Evolutionary conservation across 768 basidiomycete genomes (phyloP).

Genomic region (Saitozyma podzolica): DNA sequence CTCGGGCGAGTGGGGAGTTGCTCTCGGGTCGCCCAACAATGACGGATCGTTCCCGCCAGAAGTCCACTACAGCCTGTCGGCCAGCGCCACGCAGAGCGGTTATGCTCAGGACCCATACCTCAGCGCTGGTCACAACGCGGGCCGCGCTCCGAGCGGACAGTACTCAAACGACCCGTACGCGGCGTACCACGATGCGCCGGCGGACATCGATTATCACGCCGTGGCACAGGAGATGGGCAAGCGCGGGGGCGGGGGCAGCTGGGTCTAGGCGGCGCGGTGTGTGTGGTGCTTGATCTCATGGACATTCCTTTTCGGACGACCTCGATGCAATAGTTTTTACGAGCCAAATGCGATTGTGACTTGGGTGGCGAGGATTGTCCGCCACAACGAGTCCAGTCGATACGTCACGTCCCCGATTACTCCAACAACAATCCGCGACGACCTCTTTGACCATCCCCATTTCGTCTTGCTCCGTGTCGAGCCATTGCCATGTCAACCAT

Average conservation of each 20-base stretch:
- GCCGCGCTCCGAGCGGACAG: slow-evolving; percentile 22
- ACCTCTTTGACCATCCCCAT: not conserved
- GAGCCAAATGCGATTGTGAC: not conserved
- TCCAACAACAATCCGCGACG: not conserved
- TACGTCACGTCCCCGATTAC: not conserved
- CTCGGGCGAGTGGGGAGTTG: slow-evolving; percentile 45
- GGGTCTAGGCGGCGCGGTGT: slow-evolving; percentile 19
- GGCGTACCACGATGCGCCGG: slow-evolving; percentile 29
- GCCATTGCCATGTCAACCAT: slow-evolving; percentile 45
- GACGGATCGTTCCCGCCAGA: slow-evolving; percentile 18
- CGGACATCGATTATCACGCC: slow-evolving; percentile 2
- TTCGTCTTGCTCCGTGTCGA: not conserved
- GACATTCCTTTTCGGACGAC: not conserved
- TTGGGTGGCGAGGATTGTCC: not conserved
- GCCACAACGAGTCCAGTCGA: not conserved
- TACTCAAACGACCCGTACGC: slow-evolving; percentile 41
- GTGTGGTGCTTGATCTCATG: not conserved
- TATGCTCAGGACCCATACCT: slow-evolving; percentile 33
- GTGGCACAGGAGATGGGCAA: not conserved
- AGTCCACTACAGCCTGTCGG: not conserved
- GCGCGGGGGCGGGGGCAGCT: slow-evolving; percentile 15
- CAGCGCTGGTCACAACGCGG: not conserved
- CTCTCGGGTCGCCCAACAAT: slow-evolving; percentile 29
- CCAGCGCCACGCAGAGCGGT: not conserved
- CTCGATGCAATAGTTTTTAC: not conserved